A percentile compares a stretch with the other conserved stretches of the same genome.
Evolutionary conservation across 306 rosid genomes (phyloP).

Genomic region (Prosopis cineraria): DNA sequence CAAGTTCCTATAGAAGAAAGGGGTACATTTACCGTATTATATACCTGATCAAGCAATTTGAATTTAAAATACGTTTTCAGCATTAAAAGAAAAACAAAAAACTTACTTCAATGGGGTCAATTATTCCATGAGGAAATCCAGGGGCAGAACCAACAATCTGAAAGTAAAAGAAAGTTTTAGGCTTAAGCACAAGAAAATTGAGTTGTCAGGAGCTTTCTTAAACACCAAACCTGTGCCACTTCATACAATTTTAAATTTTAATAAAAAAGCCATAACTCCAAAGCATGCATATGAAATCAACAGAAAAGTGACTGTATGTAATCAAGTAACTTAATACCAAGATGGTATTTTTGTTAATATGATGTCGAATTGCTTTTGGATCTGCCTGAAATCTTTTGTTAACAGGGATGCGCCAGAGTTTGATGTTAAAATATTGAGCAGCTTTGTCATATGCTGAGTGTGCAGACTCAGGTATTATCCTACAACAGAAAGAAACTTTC

Average conservation of each 20-base stretch:
- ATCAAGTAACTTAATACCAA: constrained; percentile 53
- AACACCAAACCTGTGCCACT: constrained; percentile 16
- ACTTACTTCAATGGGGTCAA: constrained; percentile 90
- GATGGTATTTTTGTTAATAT: constrained; percentile 79
- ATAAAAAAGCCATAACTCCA: not conserved
- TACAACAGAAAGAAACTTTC: constrained; percentile 40
- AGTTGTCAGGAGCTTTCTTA: constrained; percentile 32
- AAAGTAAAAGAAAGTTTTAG: constrained; percentile 34
- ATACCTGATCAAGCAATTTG: constrained; percentile 30
- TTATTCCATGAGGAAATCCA: constrained; percentile 94
- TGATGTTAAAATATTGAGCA: constrained; percentile 92
- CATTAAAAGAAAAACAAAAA: constrained; percentile 12
- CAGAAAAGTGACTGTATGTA: not conserved
- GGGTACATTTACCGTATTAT: constrained; percentile 30
- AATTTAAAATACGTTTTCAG: constrained; percentile 12
- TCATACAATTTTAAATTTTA: not conserved
- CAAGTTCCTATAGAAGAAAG: constrained; percentile 75
- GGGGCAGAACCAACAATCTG: constrained; percentile 99
- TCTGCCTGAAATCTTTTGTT: constrained; percentile 79
- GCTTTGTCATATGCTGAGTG: constrained; percentile 99
- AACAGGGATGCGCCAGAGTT: constrained; percentile 88
- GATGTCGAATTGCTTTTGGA: constrained; percentile 60
- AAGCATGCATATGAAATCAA: not conserved
- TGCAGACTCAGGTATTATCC: constrained; percentile 93
- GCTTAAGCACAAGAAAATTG: constrained; percentile 35